Conservation (phyloP, 345 rosid species). For the rapeseed (Brassica napus) region DNA sequence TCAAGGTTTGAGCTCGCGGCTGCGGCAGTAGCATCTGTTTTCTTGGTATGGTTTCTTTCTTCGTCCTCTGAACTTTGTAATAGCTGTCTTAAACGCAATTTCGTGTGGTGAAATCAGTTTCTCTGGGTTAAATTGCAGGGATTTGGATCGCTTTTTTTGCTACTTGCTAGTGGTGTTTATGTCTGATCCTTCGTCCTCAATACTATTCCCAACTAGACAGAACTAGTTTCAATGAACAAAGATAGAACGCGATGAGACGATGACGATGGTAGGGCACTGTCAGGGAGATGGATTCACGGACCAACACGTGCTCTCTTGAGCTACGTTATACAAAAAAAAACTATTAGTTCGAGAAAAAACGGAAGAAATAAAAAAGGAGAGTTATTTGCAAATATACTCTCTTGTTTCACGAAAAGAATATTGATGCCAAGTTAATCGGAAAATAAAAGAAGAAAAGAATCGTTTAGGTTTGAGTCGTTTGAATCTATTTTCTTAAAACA, state of each 20-base stretch:
- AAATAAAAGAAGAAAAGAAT: not conserved
- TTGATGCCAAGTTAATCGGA: not conserved
- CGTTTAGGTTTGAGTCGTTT: not conserved
- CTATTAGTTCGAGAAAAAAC: not conserved
- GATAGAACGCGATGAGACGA: too few species aligned
- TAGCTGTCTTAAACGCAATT: conserved; percentile 8
- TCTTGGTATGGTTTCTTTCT: conserved; percentile 52
- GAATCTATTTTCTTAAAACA: not conserved
- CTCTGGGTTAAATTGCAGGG: conserved; percentile 55
- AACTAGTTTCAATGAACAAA: not conserved
- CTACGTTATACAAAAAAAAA: not conserved
- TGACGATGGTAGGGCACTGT: not conserved
- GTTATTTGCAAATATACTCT: not conserved
- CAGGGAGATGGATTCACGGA: not conserved
- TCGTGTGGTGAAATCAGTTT: not conserved
- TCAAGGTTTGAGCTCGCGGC: conserved; percentile 66
- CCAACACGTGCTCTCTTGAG: conserved; percentile 6
- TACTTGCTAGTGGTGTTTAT: conserved; percentile 86
- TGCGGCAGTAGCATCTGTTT: conserved; percentile 75
- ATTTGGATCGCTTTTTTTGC: conserved; percentile 87
- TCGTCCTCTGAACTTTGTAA: not conserved
- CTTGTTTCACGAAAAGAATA: not conserved
- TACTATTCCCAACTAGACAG: not conserved
- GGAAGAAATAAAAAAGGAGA: not conserved
- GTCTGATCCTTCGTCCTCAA: conserved; percentile 34